A percentile compares a stretch with the other conserved stretches of the same genome.
These are phyloP conservation scores for Crepidotus variabilis DNA, from an alignment of 768 basidiomycete genomes.

Conservation along the genomic window DNA sequence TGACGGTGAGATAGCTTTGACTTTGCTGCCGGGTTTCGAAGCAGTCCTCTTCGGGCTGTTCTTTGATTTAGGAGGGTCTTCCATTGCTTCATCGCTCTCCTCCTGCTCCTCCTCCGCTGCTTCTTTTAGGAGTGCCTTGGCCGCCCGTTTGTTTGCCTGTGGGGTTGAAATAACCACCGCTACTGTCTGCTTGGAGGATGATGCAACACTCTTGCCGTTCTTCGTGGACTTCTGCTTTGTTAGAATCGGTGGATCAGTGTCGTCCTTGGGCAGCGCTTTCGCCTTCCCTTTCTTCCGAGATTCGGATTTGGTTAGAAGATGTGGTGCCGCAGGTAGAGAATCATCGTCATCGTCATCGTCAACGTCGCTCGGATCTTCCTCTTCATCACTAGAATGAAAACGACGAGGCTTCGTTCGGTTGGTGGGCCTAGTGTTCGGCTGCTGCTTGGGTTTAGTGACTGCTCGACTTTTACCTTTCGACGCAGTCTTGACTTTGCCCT, in stretches of 20 bases:
- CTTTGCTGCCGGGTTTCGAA: not conserved
- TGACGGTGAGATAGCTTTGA: not conserved
- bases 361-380: constrained; percentile 5
- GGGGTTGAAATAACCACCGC: not conserved
- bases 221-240: not conserved
- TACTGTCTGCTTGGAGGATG: not conserved
- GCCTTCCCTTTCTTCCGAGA: constrained; percentile 9
- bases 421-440: not conserved
- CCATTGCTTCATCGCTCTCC: constrained; percentile 1
- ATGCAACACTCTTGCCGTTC: not conserved
- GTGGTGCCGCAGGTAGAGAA: not conserved
- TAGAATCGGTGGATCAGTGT: constrained; percentile 9
- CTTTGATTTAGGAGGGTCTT: constrained; percentile 1
- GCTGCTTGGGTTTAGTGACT: not conserved
- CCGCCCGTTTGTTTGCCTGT: not conserved
- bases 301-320: not conserved
- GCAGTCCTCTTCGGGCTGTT: not conserved
- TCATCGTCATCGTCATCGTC: constrained; percentile 1
- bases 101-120: constrained; percentile 12
- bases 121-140: constrained; percentile 8
- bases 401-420: not conserved
- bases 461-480: not conserved
- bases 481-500: not conserved
- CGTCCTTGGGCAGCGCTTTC: constrained; percentile 8
- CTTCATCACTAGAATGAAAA: constrained; percentile 4